These are phyloP conservation scores for Termitomyces sp. DNA, from an alignment of 768 basidiomycete species.

Conservation along the genomic window DNA sequence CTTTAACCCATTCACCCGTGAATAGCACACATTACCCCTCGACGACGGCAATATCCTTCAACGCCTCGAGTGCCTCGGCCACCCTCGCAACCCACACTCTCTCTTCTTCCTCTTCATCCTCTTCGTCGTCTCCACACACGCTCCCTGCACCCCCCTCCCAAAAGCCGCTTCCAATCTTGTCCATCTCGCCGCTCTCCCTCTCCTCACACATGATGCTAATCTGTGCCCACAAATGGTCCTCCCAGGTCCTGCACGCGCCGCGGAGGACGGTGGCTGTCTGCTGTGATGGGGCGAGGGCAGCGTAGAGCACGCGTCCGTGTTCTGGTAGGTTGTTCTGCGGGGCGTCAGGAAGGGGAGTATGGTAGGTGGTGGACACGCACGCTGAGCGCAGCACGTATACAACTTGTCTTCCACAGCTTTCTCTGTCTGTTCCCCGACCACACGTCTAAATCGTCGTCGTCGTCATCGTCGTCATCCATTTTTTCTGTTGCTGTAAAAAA, in stretches of 20 bases:
- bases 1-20: no score
- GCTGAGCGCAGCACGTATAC: slow-evolving; percentile 73
- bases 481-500: slow-evolving; percentile 27
- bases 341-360: neutral
- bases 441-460: slow-evolving; percentile 36
- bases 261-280: slow-evolving; percentile 65
- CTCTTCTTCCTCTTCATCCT: slow-evolving; percentile 39
- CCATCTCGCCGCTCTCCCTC: slow-evolving; percentile 67
- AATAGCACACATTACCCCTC: slow-evolving; percentile 52
- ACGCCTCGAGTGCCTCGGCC: slow-evolving; percentile 45
- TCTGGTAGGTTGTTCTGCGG: slow-evolving; percentile 49
- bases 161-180: slow-evolving; percentile 67
- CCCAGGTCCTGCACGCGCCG: slow-evolving; percentile 83
- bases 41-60: slow-evolving; percentile 54
- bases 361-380: slow-evolving; percentile 34
- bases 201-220: slow-evolving; percentile 80
- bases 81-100: slow-evolving; percentile 62
- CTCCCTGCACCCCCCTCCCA: slow-evolving; percentile 66
- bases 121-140: slow-evolving; percentile 48
- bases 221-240: slow-evolving; percentile 94
- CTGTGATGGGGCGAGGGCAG: slow-evolving; percentile 73
- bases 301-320: slow-evolving; percentile 83
- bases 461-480: slow-evolving; percentile 40
- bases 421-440: slow-evolving; percentile 78
- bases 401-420: slow-evolving; percentile 85